A percentile compares a stretch with the other conserved stretches of the same genome.
Conservation (phyloP, 2,329 filamentous ascomycete species). For the Sphaerostilbella broomeana region DNA sequence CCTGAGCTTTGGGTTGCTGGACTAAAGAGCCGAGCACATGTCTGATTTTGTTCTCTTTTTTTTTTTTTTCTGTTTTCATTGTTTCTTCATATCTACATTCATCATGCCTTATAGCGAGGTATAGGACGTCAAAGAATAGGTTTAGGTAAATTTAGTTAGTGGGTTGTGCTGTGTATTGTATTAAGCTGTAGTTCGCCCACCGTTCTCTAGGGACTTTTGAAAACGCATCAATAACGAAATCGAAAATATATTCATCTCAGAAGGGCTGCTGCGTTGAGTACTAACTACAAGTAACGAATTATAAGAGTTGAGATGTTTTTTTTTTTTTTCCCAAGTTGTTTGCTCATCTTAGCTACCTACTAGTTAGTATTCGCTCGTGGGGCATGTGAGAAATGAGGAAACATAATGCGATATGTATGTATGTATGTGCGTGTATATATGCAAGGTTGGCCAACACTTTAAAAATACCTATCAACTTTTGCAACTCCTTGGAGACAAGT, state of each 20-base stretch:
- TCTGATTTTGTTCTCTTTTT: background rate
- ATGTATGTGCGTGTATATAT: background rate
- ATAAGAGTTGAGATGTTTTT: conserved; percentile 9
- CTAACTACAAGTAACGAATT: background rate
- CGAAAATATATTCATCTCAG: no score
- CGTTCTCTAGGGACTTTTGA: no score
- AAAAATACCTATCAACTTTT: no score
- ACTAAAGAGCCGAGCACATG: conserved; percentile 61
- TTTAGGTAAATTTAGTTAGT: background rate
- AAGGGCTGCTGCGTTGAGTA: conserved; percentile 8
- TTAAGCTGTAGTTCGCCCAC: no score
- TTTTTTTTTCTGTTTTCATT: background rate
- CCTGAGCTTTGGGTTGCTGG: conserved; percentile 52
- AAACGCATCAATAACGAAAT: no score
- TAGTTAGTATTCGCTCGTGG: no score
- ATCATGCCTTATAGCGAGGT: no score
- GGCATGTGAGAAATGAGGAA: no score
- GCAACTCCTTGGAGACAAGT: no score
- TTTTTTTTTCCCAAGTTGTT: background rate
- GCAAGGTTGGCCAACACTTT: background rate
- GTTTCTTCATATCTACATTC: background rate
- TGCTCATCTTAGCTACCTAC: background rate
- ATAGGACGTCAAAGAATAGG: no score
- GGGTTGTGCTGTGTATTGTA: no score
- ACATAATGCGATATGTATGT: no score